Percentiles rank a stretch among this genome's conserved stretches.
phyloP scores from a whole-genome alignment of 75 land plant genomes.

The Sequoiadendron giganteum region DNA sequence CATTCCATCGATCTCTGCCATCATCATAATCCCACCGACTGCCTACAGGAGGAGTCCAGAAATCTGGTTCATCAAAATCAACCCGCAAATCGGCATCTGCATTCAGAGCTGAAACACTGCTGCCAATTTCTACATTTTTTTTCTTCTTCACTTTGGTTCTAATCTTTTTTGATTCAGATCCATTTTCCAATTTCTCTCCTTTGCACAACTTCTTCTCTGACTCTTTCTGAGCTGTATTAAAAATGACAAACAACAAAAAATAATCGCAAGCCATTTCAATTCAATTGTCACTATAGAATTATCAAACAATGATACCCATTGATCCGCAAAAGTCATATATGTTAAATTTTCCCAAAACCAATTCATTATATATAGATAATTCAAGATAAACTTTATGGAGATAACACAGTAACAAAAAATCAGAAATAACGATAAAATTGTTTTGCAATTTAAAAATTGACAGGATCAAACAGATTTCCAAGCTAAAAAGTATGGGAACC shows the following conservation, averaged over 20 bases:
- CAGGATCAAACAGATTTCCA: not conserved
- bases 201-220: slow-evolving; percentile 13
- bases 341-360: not conserved
- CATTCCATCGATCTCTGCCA: slow-evolving; percentile 63
- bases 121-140: slow-evolving; percentile 13
- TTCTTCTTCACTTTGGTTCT: slow-evolving; percentile 15
- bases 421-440: not conserved
- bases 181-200: slow-evolving; percentile 10
- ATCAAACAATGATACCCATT: slow-evolving; percentile 1
- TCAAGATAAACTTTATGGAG: not conserved
- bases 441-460: not conserved
- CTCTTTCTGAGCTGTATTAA: slow-evolving; percentile 40
- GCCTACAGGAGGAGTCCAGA: slow-evolving; percentile 78
- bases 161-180: slow-evolving; percentile 8
- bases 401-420: not conserved
- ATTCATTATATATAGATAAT: not conserved
- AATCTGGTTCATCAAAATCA: slow-evolving; percentile 44
- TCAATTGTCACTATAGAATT: not conserved
- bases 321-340: not conserved
- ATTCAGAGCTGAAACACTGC: slow-evolving; percentile 13
- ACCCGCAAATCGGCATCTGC: slow-evolving; percentile 15
- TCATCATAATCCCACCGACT: slow-evolving; percentile 66
- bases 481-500: not conserved
- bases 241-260: not conserved
- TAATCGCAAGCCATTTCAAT: not conserved